Evolutionary conservation across 345 rosid species (phyloP), one percentile per base, ranked within the genome.

Genomic region (Pistacia atlantica): DNA sequence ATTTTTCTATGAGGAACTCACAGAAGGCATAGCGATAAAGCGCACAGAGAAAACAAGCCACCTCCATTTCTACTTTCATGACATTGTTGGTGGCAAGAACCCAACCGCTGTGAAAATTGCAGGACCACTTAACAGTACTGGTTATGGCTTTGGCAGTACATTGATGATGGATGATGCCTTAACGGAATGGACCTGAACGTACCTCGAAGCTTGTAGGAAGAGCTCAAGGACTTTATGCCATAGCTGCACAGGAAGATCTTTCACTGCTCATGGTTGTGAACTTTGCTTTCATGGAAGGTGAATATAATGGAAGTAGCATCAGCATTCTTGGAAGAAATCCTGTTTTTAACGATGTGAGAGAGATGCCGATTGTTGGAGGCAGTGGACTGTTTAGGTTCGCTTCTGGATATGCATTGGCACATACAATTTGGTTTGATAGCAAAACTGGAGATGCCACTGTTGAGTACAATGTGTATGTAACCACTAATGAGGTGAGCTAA

Each of bases 361-460:
- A 86, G 67, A 83, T 86, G 87, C 85, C 83, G 2, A 73, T 86
- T 70, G 77, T 83, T 67, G 89, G 89, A 60, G 89, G 85, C 4
- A 77, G 84, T 61, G 87, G 89, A 61, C 78, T 81, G 69, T 83
- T 83, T 77, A 80, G 87, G 66, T 75, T 74, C 66, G 84, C 84
- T 58, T 71, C 75, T 38, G 87, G 89, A 3, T 83, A 77, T 73
- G 87, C 79, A 28, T 70, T 82, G 82, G 85, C 87, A 1, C 78
- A 80, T 22, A 83, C 85, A 4, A 20, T 78, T 11, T 18, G 11
- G 80, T 62, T 77, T 56, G 75, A 83, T 79, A 8, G 14, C 58
- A 58, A 73, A 8, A 76, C 81, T 11, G 85, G 85, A 68, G 85
- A 85, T 78, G 89, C 84, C 11, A 73, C 56, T 10, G 89, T 83